Percentiles rank a stretch among this genome's conserved stretches.
Evolutionary conservation across 495 filamentous ascomycete species (phyloP).

Genomic region (Penicillium simplicissimum): DNA sequence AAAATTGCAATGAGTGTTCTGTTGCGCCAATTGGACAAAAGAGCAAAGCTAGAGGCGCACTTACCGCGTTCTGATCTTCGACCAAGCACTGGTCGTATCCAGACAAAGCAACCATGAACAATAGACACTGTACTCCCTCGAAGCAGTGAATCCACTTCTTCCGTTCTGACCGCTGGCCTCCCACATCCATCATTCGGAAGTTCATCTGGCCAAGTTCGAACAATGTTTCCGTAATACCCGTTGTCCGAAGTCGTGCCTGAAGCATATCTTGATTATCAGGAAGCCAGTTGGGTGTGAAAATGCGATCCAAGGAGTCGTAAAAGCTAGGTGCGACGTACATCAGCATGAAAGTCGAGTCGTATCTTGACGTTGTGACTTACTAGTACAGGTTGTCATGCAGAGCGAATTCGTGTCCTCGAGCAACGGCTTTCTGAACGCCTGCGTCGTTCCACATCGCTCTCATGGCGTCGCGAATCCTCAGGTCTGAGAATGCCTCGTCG

Average conservation of each 20-base stretch:
- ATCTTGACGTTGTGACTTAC: constrained; percentile 53
- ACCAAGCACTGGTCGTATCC: constrained; percentile 97
- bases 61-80: constrained; percentile 94
- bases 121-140: constrained; percentile 89
- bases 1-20: not conserved
- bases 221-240: constrained; percentile 94
- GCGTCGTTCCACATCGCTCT: constrained; percentile 79
- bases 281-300: constrained; percentile 84
- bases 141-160: constrained; percentile 99
- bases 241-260: constrained; percentile 87
- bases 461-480: constrained; percentile 72
- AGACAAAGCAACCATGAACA: constrained; percentile 94
- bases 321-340: constrained; percentile 63
- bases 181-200: constrained; percentile 99
- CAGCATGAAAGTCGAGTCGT: not conserved
- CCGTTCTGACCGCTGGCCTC: constrained; percentile 92
- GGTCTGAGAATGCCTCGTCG: constrained; percentile 67
- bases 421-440: constrained; percentile 82
- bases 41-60: constrained; percentile 32
- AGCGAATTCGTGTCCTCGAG: constrained; percentile 92
- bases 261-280: constrained; percentile 97
- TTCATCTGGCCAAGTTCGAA: constrained; percentile 95
- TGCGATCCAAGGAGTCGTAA: constrained; percentile 83
- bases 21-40: not conserved
- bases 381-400: constrained; percentile 94